Percentiles rank a stretch among this genome's conserved stretches.
These are phyloP conservation scores for Gymnopus androsaceus DNA, from an alignment of 1,284 basidiomycete genomes.

Conservation along the genomic window DNA sequence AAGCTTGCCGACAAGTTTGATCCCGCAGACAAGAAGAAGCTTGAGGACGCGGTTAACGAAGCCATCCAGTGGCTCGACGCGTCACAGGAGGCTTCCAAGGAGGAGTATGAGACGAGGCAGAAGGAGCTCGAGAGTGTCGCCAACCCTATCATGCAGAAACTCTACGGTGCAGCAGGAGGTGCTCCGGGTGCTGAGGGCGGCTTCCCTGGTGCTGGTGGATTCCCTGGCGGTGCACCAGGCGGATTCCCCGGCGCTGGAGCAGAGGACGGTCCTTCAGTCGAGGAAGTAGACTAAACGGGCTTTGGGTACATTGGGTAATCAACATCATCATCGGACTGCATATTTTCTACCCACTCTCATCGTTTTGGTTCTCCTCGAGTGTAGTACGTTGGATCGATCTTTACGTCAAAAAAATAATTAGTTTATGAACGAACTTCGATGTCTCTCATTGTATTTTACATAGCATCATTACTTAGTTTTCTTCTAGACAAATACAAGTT, in stretches of 20 bases:
- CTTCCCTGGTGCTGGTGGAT: constrained; percentile 49
- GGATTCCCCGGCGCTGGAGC: constrained; percentile 49
- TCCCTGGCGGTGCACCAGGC: constrained; percentile 54
- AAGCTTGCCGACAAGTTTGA: constrained; percentile 90
- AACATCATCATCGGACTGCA: no score
- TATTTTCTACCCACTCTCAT: no score
- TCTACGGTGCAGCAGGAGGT: constrained; percentile 79
- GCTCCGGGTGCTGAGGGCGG: constrained; percentile 52
- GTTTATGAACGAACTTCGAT: no score
- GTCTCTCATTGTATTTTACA: no score
- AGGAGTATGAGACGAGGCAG: constrained; percentile 95
- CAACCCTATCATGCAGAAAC: constrained; percentile 94
- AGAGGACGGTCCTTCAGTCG: constrained; percentile 85
- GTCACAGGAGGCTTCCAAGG: constrained; percentile 90
- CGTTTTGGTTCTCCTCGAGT: no score
- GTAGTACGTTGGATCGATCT: no score
- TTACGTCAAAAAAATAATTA: no score
- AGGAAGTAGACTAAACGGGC: constrained; percentile 76
- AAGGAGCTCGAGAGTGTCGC: constrained; percentile 93
- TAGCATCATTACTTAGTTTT: no score
- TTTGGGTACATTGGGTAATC: no score
- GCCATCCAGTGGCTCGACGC: constrained; percentile 88
- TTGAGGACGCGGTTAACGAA: constrained; percentile 84
- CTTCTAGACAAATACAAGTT: no score
- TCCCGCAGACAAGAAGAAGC: constrained; percentile 83